Evolutionary conservation across 768 basidiomycete species (phyloP).

Genomic region (Lepiota subincarnata): DNA sequence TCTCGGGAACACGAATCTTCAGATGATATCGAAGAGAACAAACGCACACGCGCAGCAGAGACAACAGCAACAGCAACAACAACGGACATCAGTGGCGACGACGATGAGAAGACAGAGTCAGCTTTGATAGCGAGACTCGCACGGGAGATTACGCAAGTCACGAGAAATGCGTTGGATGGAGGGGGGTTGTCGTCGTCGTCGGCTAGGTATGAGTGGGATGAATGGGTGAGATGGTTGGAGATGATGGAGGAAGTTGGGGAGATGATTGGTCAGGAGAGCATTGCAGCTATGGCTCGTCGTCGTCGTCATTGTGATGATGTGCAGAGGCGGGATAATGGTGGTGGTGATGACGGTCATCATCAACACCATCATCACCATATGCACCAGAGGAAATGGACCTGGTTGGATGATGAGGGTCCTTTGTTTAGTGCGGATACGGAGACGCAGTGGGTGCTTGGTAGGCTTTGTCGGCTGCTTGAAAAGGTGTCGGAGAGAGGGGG

Average conservation of each 20-base stretch:
- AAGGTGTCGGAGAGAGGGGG: constrained; percentile 22
- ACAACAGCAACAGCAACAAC: not conserved
- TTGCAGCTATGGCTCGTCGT: not conserved
- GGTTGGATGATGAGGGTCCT: constrained; percentile 37
- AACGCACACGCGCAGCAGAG: not conserved
- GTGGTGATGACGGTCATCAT: no score
- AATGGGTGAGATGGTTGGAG: constrained; percentile 30
- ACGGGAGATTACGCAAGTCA: constrained; percentile 25
- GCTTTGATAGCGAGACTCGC: constrained; percentile 25
- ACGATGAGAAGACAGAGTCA: no score
- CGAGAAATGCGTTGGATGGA: constrained; percentile 24
- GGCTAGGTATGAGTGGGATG: constrained; percentile 31
- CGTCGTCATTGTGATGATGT: not conserved
- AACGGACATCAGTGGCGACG: no score
- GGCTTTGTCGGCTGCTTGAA: constrained; percentile 30
- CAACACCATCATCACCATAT: no score
- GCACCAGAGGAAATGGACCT: constrained; percentile 30
- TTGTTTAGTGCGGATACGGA: constrained; percentile 32
- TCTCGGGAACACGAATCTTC: no score
- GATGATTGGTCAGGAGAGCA: not conserved
- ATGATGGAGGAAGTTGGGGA: constrained; percentile 24
- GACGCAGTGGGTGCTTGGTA: constrained; percentile 34
- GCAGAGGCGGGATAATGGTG: not conserved
- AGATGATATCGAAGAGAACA: not conserved
- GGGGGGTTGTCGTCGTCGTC: constrained; percentile 17